Base-by-base conservation (phyloP, 2,329 filamentous ascomycete species). In the Alternaria solani region DNA sequence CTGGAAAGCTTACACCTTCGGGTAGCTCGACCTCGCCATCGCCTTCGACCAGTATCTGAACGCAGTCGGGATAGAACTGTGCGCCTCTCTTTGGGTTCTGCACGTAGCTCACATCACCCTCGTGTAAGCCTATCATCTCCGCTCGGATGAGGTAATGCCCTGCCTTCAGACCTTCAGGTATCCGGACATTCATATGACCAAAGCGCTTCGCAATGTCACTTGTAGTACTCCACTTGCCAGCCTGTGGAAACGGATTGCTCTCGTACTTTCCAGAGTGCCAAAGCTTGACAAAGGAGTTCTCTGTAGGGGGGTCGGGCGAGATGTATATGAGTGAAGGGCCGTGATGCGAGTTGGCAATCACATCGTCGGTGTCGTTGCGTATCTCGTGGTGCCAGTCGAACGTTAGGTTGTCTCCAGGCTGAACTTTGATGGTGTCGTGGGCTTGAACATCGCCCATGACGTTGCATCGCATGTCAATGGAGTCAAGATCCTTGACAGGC, bases 121-220 rank as follows among this genome's bases (percentile, higher is more conserved):
- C 78, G 46, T 82, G 79, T 26, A 81, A 72, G n/a, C 77, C 79
- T 52, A 82, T 80, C 65, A 82, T 79, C 66, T 82, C 80, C 16
- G 75, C 74, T 30, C 80, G 76, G 57, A 81, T 68, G 28, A 81
- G 72, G 58, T 82, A 82, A 71, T 73, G 66, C 32, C 78, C 79
- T 23, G 78, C 68, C 57, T 77, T 78, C 26, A 80, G 61, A 4
- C 67, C 75, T 14, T 70, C 66, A 0, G 78, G 79, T 26, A 80
- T 69, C 5, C 73, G 59, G 1, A 73, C 61, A 48, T 74, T 73
- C 73, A 74, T 75, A 28, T 68, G 66, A 0, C 71, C 73, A 25
- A 55, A 57, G 26, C 72, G 67, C 46, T 62, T 65, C 5, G 61
- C 58, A 18, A 75, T 69, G 41, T 75, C 59, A 2, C 66, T 61